A percentile compares a stretch with the other conserved stretches of the same genome.
These are phyloP conservation scores for Hymenoscyphus occultus DNA, from an alignment of 2,329 filamentous ascomycete species.

Conservation along the genomic window DNA sequence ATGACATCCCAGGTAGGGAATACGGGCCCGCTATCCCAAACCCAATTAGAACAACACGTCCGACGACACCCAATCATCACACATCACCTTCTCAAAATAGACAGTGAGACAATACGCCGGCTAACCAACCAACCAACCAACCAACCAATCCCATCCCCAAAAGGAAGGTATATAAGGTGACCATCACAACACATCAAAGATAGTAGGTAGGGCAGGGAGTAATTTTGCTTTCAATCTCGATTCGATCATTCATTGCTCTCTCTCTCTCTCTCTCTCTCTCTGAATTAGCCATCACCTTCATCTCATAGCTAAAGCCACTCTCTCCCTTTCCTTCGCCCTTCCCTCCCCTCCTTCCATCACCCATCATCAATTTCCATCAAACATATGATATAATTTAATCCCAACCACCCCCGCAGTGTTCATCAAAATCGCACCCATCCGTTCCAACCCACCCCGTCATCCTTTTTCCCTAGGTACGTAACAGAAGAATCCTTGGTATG, in stretches of 20 bases:
- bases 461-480: conserved; percentile 8
- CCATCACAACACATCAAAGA: too few species aligned
- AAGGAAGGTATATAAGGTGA: too few species aligned
- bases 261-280: too few species aligned
- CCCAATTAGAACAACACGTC: too few species aligned
- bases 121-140: background rate
- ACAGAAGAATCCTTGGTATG: conserved; percentile 26
- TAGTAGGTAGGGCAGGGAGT: too few species aligned
- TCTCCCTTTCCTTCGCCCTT: background rate
- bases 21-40: too few species aligned
- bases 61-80: too few species aligned
- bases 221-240: background rate
- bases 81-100: conserved; percentile 4
- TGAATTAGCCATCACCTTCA: background rate
- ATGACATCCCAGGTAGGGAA: too few species aligned
- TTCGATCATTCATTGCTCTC: background rate
- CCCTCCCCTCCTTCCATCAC: background rate
- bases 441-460: conserved; percentile 5
- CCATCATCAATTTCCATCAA: too few species aligned
- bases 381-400: too few species aligned
- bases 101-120: background rate
- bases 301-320: background rate
- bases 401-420: too few species aligned
- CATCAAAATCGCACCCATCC: background rate
- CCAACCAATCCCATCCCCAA: background rate